Conservation (phyloP, 1,284 basidiomycete species). For the Puccinia sorghi region DNA sequence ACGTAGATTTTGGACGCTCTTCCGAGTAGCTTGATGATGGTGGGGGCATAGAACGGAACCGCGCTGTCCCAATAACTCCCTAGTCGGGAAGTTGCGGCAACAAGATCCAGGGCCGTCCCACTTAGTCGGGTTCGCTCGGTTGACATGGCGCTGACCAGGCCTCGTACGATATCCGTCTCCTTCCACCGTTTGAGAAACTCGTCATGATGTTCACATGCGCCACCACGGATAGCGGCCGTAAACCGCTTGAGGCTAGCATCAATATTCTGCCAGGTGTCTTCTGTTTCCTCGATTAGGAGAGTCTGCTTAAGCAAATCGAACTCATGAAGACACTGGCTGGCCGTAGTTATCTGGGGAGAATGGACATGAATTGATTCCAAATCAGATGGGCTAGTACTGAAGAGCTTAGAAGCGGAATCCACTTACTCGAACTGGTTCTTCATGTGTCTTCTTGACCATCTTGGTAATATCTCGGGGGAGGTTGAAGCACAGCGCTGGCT, state of each 20-base stretch:
- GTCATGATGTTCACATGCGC: constrained; percentile 64
- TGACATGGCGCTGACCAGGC: constrained; percentile 57
- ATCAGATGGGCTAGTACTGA: not conserved
- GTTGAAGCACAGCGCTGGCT: not conserved
- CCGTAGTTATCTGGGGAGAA: constrained; percentile 34
- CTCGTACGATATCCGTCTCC: constrained; percentile 58
- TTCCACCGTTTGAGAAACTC: constrained; percentile 64
- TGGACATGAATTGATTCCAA: no score
- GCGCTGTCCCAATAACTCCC: constrained; percentile 69
- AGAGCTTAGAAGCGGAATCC: not conserved
- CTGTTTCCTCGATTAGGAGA: constrained; percentile 69
- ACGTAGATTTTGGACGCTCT: constrained; percentile 80
- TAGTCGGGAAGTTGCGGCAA: constrained; percentile 66
- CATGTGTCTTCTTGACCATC: constrained; percentile 26
- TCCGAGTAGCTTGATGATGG: constrained; percentile 68
- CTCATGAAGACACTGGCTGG: constrained; percentile 54
- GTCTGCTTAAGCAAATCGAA: constrained; percentile 61
- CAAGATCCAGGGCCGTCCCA: constrained; percentile 69
- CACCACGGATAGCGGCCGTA: constrained; percentile 65
- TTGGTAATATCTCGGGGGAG: not conserved
- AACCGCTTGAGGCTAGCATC: constrained; percentile 64
- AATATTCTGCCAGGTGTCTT: constrained; percentile 81
- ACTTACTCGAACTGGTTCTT: constrained; percentile 30
- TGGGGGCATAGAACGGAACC: constrained; percentile 69
- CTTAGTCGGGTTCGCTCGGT: constrained; percentile 78